These are phyloP conservation scores for Oenanthe sinensis DNA, from an alignment of 129 eudicot genomes.

Conservation along the genomic window DNA sequence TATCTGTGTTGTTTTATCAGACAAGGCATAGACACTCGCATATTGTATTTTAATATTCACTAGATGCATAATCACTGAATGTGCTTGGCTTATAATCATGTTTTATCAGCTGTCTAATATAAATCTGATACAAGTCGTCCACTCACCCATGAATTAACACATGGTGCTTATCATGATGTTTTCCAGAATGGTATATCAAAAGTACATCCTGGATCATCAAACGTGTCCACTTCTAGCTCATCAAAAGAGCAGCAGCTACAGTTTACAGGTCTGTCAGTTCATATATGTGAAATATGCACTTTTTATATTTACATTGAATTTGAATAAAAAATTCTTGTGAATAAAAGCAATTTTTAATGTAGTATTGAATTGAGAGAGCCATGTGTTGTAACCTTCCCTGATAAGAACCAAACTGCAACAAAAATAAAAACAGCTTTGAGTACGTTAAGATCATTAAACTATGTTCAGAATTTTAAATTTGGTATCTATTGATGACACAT, in stretches of 20 bases:
- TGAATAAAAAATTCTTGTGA: neutral
- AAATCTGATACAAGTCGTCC: neutral
- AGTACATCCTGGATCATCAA: slow-evolving; percentile 36
- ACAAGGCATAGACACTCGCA: neutral
- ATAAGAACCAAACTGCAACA: neutral
- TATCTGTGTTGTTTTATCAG: neutral
- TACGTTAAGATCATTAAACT: neutral
- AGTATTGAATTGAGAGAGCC: neutral
- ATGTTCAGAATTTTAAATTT: neutral
- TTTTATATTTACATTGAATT: neutral
- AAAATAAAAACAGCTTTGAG: neutral
- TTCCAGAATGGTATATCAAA: slow-evolving; percentile 21
- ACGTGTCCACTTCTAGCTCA: slow-evolving; percentile 33
- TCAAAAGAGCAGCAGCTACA: slow-evolving; percentile 40
- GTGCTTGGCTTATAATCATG: neutral
- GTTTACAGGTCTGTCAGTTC: slow-evolving; percentile 39
- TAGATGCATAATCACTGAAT: neutral
- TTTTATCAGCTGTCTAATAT: slow-evolving; percentile 2
- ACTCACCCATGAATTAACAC: neutral
- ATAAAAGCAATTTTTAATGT: neutral
- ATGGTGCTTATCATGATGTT: neutral
- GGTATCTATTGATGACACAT: neutral
- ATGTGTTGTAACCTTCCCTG: too few relatives aligned
- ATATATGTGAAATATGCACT: neutral
- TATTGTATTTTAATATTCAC: neutral